These are phyloP conservation scores for Gnetum montanum DNA, from an alignment of 75 land plant species.

Conservation along the genomic window DNA sequence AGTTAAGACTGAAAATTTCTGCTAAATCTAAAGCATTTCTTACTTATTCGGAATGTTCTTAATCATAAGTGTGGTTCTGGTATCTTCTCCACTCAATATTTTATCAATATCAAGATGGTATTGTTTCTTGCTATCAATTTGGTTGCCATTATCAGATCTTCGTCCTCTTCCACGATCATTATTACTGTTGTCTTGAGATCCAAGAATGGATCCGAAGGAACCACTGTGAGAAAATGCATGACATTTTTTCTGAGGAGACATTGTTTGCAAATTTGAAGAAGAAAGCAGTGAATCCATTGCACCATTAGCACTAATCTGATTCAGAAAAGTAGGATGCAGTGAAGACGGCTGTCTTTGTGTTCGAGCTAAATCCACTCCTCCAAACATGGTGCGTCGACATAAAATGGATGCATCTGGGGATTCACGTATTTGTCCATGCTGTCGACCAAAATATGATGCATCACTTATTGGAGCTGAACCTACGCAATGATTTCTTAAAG, in stretches of 20 bases:
- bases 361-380: constrained; percentile 35
- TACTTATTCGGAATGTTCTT: constrained; percentile 98
- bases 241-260: constrained; percentile 62
- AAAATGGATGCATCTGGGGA: constrained; percentile 38
- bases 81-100: constrained; percentile 80
- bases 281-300: constrained; percentile 24
- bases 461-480: constrained; percentile 53
- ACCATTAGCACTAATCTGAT: constrained; percentile 29
- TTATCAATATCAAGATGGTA: constrained; percentile 84
- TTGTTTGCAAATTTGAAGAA: constrained; percentile 36
- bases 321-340: constrained; percentile 30
- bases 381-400: constrained; percentile 50
- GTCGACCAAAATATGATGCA: constrained; percentile 43
- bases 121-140: constrained; percentile 73
- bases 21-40: too few species aligned
- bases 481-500: constrained; percentile 36
- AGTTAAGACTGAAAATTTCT: neutral
- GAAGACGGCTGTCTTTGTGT: constrained; percentile 32
- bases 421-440: constrained; percentile 24
- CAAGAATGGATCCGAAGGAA: constrained; percentile 26
- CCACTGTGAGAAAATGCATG: constrained; percentile 34
- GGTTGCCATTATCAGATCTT: constrained; percentile 45
- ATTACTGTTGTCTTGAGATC: constrained; percentile 31
- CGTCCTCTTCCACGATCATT: constrained; percentile 59
- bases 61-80: constrained; percentile 86